phyloP scores from a whole-genome alignment of 352 stramenopile genomes.

The Phytophthora citrophthora region DNA sequence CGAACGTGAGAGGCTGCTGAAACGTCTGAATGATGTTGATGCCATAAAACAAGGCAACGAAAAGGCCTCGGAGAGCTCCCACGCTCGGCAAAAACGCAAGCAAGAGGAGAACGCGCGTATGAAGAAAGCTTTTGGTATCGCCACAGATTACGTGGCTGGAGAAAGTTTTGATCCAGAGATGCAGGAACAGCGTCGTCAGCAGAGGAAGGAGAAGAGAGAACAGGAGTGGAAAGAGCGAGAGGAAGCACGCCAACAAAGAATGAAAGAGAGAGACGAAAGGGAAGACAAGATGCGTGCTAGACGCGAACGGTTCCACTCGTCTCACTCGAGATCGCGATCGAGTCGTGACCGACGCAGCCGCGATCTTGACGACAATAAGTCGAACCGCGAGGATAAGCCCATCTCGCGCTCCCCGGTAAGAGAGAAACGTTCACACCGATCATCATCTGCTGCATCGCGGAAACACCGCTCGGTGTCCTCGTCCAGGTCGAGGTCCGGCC shows the following conservation, averaged over 20 bases:
- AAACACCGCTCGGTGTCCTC: conserved; percentile 35
- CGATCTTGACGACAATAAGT: conserved; percentile 13
- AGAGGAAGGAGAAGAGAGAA: conserved; percentile 51
- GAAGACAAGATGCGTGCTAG: conserved; percentile 33
- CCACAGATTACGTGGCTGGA: conserved; percentile 70
- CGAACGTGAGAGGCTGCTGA: conserved; percentile 64
- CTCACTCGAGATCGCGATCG: conserved; percentile 24
- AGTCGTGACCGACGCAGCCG: conserved; percentile 23
- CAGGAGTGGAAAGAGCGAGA: conserved; percentile 62
- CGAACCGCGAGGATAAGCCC: conserved; percentile 12
- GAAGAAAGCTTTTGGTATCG: conserved; percentile 76
- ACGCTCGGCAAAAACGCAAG: conserved; percentile 66
- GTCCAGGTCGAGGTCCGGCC: conserved; percentile 36
- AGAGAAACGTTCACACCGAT: conserved; percentile 19
- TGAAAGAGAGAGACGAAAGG: conserved; percentile 50
- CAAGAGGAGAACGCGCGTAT: conserved; percentile 71
- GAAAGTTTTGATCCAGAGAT: conserved; percentile 83
- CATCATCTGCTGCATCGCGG: conserved; percentile 1
- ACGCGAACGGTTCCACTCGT: conserved; percentile 40
- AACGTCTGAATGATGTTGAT: conserved; percentile 23
- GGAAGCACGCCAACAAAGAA: conserved; percentile 32
- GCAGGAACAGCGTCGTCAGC: conserved; percentile 65
- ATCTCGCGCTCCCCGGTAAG: conserved; percentile 9
- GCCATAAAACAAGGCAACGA: conserved; percentile 2
- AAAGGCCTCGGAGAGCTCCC: conserved; percentile 47